Evolutionary conservation across 140 eudicot species (phyloP).

Genomic region (Cichorium intybus): DNA sequence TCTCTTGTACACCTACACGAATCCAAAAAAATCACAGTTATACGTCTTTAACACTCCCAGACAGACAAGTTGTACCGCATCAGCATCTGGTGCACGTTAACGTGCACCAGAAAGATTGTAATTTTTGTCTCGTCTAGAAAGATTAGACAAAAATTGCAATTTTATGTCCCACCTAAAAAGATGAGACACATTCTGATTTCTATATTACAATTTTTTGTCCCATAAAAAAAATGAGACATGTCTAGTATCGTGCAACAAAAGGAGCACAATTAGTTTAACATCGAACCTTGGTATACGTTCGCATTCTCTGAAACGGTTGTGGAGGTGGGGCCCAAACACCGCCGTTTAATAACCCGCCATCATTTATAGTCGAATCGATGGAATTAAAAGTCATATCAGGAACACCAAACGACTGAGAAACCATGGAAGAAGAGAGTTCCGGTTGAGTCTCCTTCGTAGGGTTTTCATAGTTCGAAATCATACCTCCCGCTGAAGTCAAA

Average conservation of each 20-base stretch:
- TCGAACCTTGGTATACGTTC: conserved; percentile 85
- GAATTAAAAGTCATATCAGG: conserved; percentile 93
- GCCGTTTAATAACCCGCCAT: conserved; percentile 56
- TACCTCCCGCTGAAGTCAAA: conserved; percentile 54
- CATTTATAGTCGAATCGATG: conserved; percentile 74
- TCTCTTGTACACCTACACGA: conserved; percentile 77
- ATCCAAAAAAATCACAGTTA: conserved; percentile 7
- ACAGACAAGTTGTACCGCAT: too few species aligned
- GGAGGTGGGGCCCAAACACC: conserved; percentile 84
- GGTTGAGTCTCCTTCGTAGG: conserved; percentile 70
- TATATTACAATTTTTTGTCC: too few species aligned
- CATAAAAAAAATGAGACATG: too few species aligned
- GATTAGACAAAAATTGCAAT: too few species aligned
- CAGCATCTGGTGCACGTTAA: too few species aligned
- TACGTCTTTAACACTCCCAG: conserved; percentile 3
- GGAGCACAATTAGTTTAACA: not conserved
- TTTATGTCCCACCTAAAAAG: too few species aligned
- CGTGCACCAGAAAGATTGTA: too few species aligned
- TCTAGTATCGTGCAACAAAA: not conserved
- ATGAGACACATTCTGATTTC: too few species aligned
- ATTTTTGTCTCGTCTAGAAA: too few species aligned
- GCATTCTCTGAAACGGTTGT: conserved; percentile 68
- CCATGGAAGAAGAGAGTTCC: conserved; percentile 87
- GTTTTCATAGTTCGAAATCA: conserved; percentile 60
- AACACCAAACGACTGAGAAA: conserved; percentile 90